These are phyloP conservation scores for Colletotrichum orbiculare DNA, from an alignment of 2,329 filamentous ascomycete species.

Conservation along the genomic window DNA sequence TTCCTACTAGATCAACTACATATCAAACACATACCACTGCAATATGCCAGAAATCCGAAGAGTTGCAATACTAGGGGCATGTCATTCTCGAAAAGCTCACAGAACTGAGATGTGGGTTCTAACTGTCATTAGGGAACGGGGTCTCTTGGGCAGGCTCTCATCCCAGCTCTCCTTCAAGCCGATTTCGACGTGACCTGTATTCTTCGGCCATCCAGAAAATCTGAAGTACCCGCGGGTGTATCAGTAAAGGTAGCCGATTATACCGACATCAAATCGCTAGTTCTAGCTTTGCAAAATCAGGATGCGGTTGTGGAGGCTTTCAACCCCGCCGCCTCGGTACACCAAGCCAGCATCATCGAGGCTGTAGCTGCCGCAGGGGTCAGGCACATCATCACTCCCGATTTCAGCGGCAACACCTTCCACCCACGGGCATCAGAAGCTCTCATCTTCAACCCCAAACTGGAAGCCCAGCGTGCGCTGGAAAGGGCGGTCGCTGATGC, in stretches of 20 bases:
- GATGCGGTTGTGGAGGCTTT: conserved; percentile 47
- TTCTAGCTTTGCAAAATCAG: conserved; percentile 44
- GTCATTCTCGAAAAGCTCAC: neutral
- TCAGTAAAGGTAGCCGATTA: conserved; percentile 57
- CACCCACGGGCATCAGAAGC: conserved; percentile 31
- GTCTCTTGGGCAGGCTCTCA: conserved; percentile 5
- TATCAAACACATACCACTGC: too few species aligned
- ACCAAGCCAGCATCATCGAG: conserved; percentile 37
- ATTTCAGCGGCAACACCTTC: conserved; percentile 40
- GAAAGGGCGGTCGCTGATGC: conserved; percentile 21
- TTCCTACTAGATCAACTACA: too few species aligned
- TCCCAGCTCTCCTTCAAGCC: conserved; percentile 13
- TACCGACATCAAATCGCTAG: conserved; percentile 48
- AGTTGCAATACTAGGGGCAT: conserved; percentile 18
- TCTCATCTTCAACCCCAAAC: conserved; percentile 36
- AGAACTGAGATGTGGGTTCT: neutral
- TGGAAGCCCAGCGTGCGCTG: conserved; percentile 40
- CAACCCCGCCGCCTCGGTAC: conserved; percentile 38
- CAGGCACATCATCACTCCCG: conserved; percentile 38
- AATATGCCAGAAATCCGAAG: conserved; percentile 12
- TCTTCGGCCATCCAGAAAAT: neutral
- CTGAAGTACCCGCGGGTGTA: conserved; percentile 46
- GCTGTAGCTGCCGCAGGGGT: conserved; percentile 38
- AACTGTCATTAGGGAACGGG: conserved; percentile 5
- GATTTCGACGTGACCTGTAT: conserved; percentile 10